A percentile compares a stretch with the other conserved stretches of the same genome.
These are phyloP conservation scores for Lactifluus subvellereus DNA, from an alignment of 768 basidiomycete species.

Conservation along the genomic window DNA sequence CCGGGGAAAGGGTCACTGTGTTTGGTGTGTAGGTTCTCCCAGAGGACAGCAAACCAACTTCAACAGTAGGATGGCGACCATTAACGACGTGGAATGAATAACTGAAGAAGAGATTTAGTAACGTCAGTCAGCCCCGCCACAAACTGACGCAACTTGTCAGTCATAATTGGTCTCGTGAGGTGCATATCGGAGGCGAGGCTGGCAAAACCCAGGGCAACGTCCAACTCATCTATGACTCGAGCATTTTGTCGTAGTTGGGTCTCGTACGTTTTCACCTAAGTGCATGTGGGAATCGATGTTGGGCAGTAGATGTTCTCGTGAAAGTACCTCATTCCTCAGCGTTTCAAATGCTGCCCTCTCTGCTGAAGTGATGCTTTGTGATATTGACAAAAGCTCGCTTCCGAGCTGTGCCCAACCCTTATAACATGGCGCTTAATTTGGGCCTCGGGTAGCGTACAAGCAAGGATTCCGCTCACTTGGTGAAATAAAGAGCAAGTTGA, in stretches of 20 bases:
- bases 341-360: slow-evolving; percentile 72
- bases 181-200: slow-evolving; percentile 71
- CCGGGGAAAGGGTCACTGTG: slow-evolving; percentile 54
- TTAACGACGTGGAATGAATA: slow-evolving; percentile 60
- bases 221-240: slow-evolving; percentile 78
- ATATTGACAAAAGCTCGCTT: slow-evolving; percentile 55
- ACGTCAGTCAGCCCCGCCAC: background rate
- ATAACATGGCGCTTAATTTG: background rate
- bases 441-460: background rate
- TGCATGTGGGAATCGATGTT: background rate
- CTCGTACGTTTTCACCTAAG: slow-evolving; percentile 58
- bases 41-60: slow-evolving; percentile 69
- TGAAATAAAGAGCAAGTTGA: slow-evolving; percentile 68
- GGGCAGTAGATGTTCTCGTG: background rate
- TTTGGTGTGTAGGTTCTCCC: slow-evolving; percentile 85
- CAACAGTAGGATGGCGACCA: slow-evolving; percentile 91
- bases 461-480: slow-evolving; percentile 37
- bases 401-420: slow-evolving; percentile 77
- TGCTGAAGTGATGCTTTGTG: slow-evolving; percentile 42
- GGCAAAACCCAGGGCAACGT: slow-evolving; percentile 78
- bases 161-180: slow-evolving; percentile 65
- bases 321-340: slow-evolving; percentile 58
- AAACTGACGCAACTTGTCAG: slow-evolving; percentile 51
- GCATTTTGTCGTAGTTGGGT: slow-evolving; percentile 64
- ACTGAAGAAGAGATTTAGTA: slow-evolving; percentile 1